These are phyloP conservation scores for Capillidium rhysosporum DNA, from an alignment of 371 early-diverging fungal species.

Conservation along the genomic window DNA sequence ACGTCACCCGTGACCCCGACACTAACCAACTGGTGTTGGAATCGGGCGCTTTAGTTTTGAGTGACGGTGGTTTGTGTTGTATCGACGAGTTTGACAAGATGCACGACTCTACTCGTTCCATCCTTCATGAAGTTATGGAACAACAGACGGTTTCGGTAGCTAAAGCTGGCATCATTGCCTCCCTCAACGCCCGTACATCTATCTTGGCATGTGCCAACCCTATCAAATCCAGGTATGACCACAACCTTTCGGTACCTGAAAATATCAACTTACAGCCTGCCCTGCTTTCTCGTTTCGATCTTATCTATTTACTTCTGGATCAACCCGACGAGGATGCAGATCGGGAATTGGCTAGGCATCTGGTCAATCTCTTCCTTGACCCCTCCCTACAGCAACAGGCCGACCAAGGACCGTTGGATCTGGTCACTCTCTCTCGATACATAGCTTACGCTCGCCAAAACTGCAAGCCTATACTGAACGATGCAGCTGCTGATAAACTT, in stretches of 20 bases:
- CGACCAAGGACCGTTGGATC: constrained; percentile 31
- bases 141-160: constrained; percentile 99
- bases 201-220: constrained; percentile 98
- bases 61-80: constrained; percentile 98
- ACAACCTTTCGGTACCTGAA: constrained; percentile 65
- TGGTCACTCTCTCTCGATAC: constrained; percentile 64
- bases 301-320: constrained; percentile 87
- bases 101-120: constrained; percentile 88
- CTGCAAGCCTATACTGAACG: constrained; percentile 40
- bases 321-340: constrained; percentile 75
- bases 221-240: constrained; percentile 87
- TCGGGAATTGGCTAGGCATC: constrained; percentile 64
- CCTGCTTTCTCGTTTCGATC: constrained; percentile 92
- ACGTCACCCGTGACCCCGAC: constrained; percentile 95
- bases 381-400: constrained; percentile 19
- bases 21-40: constrained; percentile 94
- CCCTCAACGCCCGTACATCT: constrained; percentile 96
- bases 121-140: constrained; percentile 99
- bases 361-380: constrained; percentile 68
- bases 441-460: constrained; percentile 74
- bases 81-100: constrained; percentile 99
- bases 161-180: constrained; percentile 99
- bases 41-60: constrained; percentile 96
- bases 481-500: constrained; percentile 57
- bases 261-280: constrained; percentile 95